Base-by-base conservation (phyloP, 805 yeast species). In the Ogataea trehalophila region DNA sequence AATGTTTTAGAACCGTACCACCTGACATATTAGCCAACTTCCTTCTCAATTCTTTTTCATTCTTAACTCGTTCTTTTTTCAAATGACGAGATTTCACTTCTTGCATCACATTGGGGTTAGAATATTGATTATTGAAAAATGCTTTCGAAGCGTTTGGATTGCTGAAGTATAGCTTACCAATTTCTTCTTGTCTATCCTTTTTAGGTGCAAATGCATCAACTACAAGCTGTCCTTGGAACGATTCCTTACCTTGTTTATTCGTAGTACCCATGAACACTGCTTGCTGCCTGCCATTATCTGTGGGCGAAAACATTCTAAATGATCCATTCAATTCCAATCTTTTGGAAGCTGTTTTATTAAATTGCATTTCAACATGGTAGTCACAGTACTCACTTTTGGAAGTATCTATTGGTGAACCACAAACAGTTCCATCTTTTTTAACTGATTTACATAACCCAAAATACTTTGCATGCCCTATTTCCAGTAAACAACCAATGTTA, bases 311-410 rank as follows among this genome's bases (percentile, higher is more conserved):
- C 65, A 79, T 63, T 48, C 81, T 66, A 49, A 75, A 71, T 50
- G 79, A 68, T 15, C 86, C 78, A 63, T 81, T 86, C 45, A 92
- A 71, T 62, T 91, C 98, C 71, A 88, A 77, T 51, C 98, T 70
- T 51, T 77, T 74, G n/a, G 81, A 74, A 18, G 79, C 75, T 0
- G 77, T 65, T 40, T 72, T 72, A 39, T 75, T 73, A 46, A 80
- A 70, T 39, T 78, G 72, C 42, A 73, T 54, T 51, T 87, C 92
- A 16, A 76, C 70, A 59, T 91, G 98, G 57, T 69, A 88, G 13
- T 80, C 81, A 65, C 98, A 91, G 49, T 79, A 74, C 22, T 74
- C 76, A 6, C 77, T 68, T 37, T 70, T 72, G 8, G 75, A 65
- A 18, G 61, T 66, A 58, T 89, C 80, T 4, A 90, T 77, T 37